Evolutionary conservation across 169 alveolate genomes (phyloP).

Genomic region (Plasmodium malariae): DNA sequence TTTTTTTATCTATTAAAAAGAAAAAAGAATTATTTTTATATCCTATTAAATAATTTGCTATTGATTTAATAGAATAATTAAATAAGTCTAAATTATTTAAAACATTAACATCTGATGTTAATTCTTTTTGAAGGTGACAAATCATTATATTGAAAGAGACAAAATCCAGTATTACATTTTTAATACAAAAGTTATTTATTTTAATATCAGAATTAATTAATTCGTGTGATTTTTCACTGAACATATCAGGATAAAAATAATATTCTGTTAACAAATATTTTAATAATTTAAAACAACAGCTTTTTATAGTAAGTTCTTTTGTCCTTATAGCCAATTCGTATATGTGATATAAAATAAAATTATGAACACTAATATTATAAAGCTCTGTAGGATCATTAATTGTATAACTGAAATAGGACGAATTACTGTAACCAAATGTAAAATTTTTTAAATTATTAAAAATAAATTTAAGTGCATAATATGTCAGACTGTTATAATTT

Average conservation of each 20-base stretch:
- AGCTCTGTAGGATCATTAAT: constrained; percentile 48
- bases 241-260: constrained; percentile 67
- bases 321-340: constrained; percentile 65
- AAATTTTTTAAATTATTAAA: constrained; percentile 41
- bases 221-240: constrained; percentile 69
- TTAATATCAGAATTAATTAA: constrained; percentile 65
- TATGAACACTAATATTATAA: constrained; percentile 60
- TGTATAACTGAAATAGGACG: constrained; percentile 22
- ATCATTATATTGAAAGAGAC: constrained; percentile 71
- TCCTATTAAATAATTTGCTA: constrained; percentile 70
- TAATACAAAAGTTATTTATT: constrained; percentile 37
- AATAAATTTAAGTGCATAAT: constrained; percentile 40
- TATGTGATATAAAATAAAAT: constrained; percentile 65
- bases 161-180: constrained; percentile 72
- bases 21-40: constrained; percentile 50
- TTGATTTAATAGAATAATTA: constrained; percentile 60
- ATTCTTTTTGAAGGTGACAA: constrained; percentile 61
- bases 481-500: constrained; percentile 43
- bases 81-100: constrained; percentile 57
- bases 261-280: constrained; percentile 64
- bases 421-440: constrained; percentile 20
- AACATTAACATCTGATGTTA: constrained; percentile 42
- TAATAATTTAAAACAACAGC: constrained; percentile 67
- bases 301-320: constrained; percentile 44
- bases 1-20: constrained; percentile 53